These are phyloP conservation scores for Eurotiales sp. DNA, from an alignment of 2,329 filamentous ascomycete species.

Conservation along the genomic window DNA sequence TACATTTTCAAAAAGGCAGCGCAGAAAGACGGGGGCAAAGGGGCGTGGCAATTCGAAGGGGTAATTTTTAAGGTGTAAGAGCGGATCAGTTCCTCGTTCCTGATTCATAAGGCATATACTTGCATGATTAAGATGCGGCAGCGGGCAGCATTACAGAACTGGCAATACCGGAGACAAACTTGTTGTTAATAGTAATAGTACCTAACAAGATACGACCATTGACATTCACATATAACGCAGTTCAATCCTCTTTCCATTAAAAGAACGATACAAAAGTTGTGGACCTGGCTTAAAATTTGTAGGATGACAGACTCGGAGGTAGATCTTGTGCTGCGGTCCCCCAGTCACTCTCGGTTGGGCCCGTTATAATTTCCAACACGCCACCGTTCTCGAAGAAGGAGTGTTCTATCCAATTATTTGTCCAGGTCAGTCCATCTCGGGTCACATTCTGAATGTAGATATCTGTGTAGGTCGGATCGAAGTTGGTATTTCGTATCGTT, in stretches of 20 bases:
- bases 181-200: too few species aligned
- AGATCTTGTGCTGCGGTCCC: conserved; percentile 55
- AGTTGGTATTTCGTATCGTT: conserved; percentile 54
- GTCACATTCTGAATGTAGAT: conserved; percentile 63
- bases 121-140: too few species aligned
- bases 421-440: conserved; percentile 56
- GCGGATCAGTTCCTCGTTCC: neutral
- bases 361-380: conserved; percentile 58
- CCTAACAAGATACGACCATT: neutral
- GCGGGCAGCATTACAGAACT: too few species aligned
- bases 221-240: neutral
- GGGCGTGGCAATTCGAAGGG: conserved; percentile 1
- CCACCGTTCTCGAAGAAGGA: conserved; percentile 62
- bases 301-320: conserved; percentile 51
- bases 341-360: conserved; percentile 62
- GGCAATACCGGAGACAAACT: too few species aligned
- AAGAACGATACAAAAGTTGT: too few species aligned
- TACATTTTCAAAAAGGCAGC: conserved; percentile 5
- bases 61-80: conserved; percentile 2
- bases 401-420: conserved; percentile 62
- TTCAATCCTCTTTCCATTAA: neutral
- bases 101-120: too few species aligned
- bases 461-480: conserved; percentile 51
- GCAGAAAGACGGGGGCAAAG: neutral
- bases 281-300: conserved; percentile 7